Conservation (phyloP, 345 rosid genomes). For the Citrus medica region DNA sequence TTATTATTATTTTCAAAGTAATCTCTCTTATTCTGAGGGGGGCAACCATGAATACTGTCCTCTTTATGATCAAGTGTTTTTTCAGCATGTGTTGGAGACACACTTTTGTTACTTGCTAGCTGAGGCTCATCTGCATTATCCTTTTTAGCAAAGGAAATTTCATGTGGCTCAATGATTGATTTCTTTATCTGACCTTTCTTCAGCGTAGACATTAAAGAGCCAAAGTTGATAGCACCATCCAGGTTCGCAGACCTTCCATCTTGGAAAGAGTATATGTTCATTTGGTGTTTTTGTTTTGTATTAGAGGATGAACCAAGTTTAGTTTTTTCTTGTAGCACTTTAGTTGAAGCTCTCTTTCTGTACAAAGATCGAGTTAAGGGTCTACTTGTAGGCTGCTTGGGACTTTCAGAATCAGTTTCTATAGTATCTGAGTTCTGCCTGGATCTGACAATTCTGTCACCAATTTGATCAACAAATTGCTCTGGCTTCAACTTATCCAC, state of each 20-base stretch:
- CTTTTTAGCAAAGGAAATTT: constrained; percentile 34
- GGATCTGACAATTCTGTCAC: constrained; percentile 33
- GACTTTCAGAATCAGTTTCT: constrained; percentile 79
- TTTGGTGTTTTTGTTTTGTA: constrained; percentile 27
- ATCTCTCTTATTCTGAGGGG: constrained; percentile 28
- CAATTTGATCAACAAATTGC: constrained; percentile 22
- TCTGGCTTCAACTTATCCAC: constrained; percentile 33
- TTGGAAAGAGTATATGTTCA: constrained; percentile 48
- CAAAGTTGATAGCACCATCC: constrained; percentile 27
- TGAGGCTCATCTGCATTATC: constrained; percentile 34
- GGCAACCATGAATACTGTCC: constrained; percentile 24
- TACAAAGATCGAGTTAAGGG: constrained; percentile 60
- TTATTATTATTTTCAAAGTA: constrained; percentile 17
- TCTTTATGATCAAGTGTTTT: constrained; percentile 38
- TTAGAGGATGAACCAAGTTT: constrained; percentile 32
- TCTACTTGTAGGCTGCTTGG: constrained; percentile 40
- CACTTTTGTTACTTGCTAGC: constrained; percentile 32
- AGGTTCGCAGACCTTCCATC: constrained; percentile 39
- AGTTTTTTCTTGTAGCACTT: constrained; percentile 25
- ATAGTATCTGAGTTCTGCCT: constrained; percentile 65
- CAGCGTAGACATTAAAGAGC: constrained; percentile 33
- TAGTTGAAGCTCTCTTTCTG: constrained; percentile 41
- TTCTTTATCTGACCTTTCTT: constrained; percentile 37
- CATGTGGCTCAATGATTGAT: constrained; percentile 37
- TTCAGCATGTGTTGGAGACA: constrained; percentile 30